Evolutionary conservation across 2,329 filamentous ascomycete species (phyloP).

Genomic region (Emergomyces orientalis): DNA sequence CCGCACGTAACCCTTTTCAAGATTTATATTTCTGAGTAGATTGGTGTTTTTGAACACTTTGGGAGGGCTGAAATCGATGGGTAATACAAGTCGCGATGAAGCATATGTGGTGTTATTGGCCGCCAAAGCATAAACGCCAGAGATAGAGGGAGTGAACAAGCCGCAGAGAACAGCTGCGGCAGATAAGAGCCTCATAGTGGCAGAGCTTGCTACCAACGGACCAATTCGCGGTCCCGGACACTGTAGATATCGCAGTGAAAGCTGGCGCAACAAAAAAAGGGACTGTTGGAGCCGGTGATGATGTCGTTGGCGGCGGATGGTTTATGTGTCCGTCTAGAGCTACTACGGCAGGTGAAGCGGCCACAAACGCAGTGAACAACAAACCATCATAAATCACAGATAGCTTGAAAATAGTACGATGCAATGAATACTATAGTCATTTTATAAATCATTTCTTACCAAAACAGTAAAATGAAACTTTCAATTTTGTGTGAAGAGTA

Average conservation of each 20-base stretch:
- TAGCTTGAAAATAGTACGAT: too few relatives aligned
- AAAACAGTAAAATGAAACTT: not conserved
- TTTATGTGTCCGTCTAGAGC: slow-evolving; percentile 29
- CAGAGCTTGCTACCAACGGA: slow-evolving; percentile 20
- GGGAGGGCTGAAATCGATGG: slow-evolving; percentile 62
- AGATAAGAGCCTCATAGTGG: slow-evolving; percentile 34
- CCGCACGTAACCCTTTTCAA: slow-evolving; percentile 85
- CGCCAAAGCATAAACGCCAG: slow-evolving; percentile 20
- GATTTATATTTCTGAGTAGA: slow-evolving; percentile 75
- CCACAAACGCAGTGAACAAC: not conserved
- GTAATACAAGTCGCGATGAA: slow-evolving; percentile 29
- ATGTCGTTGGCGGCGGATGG: slow-evolving; percentile 18
- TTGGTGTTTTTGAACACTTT: slow-evolving; percentile 93
- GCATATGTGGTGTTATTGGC: slow-evolving; percentile 22
- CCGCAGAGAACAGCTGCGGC: slow-evolving; percentile 29
- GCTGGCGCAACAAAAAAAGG: not conserved
- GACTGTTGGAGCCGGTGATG: slow-evolving; percentile 4
- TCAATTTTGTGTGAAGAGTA: not conserved
- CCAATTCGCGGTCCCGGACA: slow-evolving; percentile 20
- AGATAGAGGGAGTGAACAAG: slow-evolving; percentile 24
- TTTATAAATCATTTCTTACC: too few relatives aligned
- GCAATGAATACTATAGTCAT: too few relatives aligned
- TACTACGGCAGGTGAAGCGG: slow-evolving; percentile 1
- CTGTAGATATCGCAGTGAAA: not conserved
- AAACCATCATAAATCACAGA: too few relatives aligned